phyloP scores from a whole-genome alignment of 257 asterid genomes.

The Nicotiana noctiflora region DNA sequence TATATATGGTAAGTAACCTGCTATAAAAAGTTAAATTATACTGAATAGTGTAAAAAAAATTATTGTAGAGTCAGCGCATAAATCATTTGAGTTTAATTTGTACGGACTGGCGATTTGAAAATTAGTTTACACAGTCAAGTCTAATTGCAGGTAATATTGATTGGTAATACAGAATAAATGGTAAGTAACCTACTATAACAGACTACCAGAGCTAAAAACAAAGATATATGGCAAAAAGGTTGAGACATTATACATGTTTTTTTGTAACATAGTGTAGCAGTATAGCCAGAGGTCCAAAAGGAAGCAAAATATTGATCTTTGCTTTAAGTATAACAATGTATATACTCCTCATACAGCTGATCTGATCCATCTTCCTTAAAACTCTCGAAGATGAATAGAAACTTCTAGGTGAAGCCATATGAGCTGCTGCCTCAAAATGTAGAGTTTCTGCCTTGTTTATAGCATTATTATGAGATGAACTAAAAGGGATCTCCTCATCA shows the following conservation, averaged over 20 bases:
- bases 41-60: too few relatives aligned
- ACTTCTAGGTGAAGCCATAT: conserved; percentile 26
- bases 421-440: conserved; percentile 44
- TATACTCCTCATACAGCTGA: conserved; percentile 51
- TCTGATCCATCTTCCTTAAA: conserved; percentile 34
- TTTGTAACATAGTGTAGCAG: conserved; percentile 57
- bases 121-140: too few relatives aligned
- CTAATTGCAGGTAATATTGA: too few relatives aligned
- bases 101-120: too few relatives aligned
- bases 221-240: not conserved
- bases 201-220: not conserved
- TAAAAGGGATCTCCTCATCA: conserved; percentile 49
- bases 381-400: conserved; percentile 36
- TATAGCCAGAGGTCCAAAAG: conserved; percentile 83
- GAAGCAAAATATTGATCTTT: conserved; percentile 71
- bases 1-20: too few relatives aligned
- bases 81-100: too few relatives aligned
- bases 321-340: conserved; percentile 65
- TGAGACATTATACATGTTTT: conserved; percentile 65
- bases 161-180: too few relatives aligned
- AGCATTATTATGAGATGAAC: conserved; percentile 26
- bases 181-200: too few relatives aligned
- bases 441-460: conserved; percentile 34
- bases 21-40: too few relatives aligned
- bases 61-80: too few relatives aligned